Evolutionary conservation across 1,284 basidiomycete genomes (phyloP).

Genomic region (Cutaneotrichosporon curvatum): DNA sequence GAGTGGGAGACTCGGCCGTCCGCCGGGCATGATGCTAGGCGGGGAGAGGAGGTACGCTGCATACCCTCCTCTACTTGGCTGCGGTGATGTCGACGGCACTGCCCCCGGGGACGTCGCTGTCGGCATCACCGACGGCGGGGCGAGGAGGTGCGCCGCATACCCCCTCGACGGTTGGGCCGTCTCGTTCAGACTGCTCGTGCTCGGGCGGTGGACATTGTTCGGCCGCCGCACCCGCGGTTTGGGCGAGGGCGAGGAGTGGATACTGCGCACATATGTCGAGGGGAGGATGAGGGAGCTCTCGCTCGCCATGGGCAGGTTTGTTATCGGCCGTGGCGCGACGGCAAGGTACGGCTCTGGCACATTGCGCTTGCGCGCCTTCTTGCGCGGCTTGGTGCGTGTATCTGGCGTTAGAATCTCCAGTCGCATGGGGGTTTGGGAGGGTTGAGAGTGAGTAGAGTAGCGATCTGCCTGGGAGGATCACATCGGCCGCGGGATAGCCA

Average conservation of each 20-base stretch:
- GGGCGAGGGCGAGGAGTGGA: constrained; percentile 9
- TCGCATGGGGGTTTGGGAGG: too few species aligned
- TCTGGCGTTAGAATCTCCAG: neutral
- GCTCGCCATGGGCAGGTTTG: neutral
- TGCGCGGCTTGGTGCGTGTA: neutral
- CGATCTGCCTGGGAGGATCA: too few species aligned
- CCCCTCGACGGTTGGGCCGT: neutral
- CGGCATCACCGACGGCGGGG: constrained; percentile 37
- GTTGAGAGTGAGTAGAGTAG: too few species aligned
- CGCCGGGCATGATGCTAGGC: constrained; percentile 35
- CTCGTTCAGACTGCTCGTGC: neutral
- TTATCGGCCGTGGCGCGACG: constrained; percentile 30
- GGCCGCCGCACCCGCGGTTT: constrained; percentile 22
- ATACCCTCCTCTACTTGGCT: constrained; percentile 13
- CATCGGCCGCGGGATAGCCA: too few species aligned
- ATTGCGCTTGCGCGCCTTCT: constrained; percentile 21
- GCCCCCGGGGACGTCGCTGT: constrained; percentile 6
- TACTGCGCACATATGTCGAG: constrained; percentile 15
- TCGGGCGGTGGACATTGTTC: constrained; percentile 25
- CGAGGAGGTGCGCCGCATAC: constrained; percentile 31
- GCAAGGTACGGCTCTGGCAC: constrained; percentile 39
- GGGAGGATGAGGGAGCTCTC: constrained; percentile 21
- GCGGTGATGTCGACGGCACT: neutral
- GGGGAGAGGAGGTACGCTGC: constrained; percentile 33
- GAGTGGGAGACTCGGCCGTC: constrained; percentile 5